Percentiles rank a stretch among this genome's conserved stretches.
These are phyloP conservation scores for Eleusine indica DNA, from an alignment of 176 grass and related monocot genomes.

Conservation along the genomic window DNA sequence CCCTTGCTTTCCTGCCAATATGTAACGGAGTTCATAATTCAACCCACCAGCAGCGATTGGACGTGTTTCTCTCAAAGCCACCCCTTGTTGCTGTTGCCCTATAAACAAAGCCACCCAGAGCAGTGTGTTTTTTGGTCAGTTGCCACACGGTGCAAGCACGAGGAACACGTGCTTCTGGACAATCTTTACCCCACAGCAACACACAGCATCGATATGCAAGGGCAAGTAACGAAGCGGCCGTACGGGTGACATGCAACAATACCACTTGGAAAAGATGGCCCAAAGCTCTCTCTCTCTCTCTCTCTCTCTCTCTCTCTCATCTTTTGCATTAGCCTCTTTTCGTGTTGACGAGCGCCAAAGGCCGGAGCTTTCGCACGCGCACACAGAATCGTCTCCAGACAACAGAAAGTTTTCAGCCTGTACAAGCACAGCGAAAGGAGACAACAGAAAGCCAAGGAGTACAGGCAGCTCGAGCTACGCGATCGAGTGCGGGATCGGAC, in stretches of 20 bases:
- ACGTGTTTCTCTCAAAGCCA: no score
- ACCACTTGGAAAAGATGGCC: neutral
- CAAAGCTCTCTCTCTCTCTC: neutral
- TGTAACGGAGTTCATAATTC: no score
- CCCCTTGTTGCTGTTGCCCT: no score
- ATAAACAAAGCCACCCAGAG: no score
- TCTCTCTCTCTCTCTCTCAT: neutral
- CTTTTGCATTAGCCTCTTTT: neutral
- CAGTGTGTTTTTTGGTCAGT: no score
- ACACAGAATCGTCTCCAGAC: neutral
- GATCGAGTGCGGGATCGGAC: neutral
- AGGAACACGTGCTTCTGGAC: neutral
- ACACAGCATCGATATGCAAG: neutral
- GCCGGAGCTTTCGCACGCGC: neutral
- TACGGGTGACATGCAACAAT: no score
- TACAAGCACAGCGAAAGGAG: neutral
- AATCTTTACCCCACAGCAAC: neutral
- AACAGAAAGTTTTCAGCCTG: neutral
- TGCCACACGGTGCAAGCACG: neutral
- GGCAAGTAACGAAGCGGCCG: no score
- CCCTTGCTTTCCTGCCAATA: no score
- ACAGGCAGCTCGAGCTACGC: neutral
- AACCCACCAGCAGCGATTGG: no score
- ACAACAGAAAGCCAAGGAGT: neutral
- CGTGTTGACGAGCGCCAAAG: constrained; percentile 3